Evolutionary conservation across 805 yeast species (phyloP).

Genomic region (Myxozyma sirexii): DNA sequence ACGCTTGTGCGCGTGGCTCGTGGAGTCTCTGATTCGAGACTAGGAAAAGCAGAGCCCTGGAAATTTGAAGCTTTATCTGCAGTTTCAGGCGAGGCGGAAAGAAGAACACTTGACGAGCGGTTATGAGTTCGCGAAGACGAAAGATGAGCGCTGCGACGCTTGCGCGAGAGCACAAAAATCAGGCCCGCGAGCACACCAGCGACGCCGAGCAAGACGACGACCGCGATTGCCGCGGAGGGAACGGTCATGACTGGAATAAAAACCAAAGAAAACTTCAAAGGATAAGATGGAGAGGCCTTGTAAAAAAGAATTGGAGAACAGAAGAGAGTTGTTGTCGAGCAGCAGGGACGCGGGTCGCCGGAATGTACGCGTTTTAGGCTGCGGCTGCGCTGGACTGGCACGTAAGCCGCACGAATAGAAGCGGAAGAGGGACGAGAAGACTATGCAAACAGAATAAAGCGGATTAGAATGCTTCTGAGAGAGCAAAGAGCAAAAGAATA

Average conservation of each 20-base stretch:
- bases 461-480: background rate
- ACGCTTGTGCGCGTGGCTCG: constrained; percentile 1
- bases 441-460: background rate
- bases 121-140: background rate
- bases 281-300: background rate
- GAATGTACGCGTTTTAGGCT: background rate
- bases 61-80: background rate
- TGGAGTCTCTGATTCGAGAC: background rate
- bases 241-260: background rate
- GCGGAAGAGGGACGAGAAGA: background rate
- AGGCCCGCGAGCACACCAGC: background rate
- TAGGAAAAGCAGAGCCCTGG: background rate
- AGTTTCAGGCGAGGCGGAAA: background rate
- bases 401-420: constrained; percentile 7
- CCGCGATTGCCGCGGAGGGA: background rate
- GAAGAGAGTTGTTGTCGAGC: background rate
- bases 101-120: constrained; percentile 7
- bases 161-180: background rate
- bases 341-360: background rate
- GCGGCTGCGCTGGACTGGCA: constrained; percentile 1
- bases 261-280: background rate
- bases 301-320: background rate
- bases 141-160: background rate
- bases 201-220: background rate
- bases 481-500: background rate